Percentiles rank a stretch among this genome's conserved stretches.
These are phyloP conservation scores for Mrakia frigida DNA, from an alignment of 768 basidiomycete species.

Conservation along the genomic window DNA sequence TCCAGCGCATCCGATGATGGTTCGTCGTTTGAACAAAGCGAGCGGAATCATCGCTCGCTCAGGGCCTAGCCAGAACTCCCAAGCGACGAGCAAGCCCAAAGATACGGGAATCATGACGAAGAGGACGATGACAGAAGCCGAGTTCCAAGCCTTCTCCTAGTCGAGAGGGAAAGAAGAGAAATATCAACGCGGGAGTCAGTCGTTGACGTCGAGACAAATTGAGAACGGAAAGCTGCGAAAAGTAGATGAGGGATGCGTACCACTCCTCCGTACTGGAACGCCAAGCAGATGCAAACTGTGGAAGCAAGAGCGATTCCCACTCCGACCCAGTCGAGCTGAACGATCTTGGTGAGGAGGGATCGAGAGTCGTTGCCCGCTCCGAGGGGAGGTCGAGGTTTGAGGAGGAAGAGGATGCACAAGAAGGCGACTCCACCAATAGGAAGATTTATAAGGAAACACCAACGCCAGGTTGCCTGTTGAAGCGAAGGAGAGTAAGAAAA, in stretches of 20 bases:
- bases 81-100: conserved; percentile 12
- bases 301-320: not conserved
- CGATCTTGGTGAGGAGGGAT: conserved; percentile 3
- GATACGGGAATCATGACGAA: conserved; percentile 28
- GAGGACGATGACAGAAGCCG: conserved; percentile 20
- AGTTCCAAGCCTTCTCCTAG: conserved; percentile 16
- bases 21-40: conserved; percentile 5
- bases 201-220: no score
- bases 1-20: conserved; percentile 19
- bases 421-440: conserved; percentile 25
- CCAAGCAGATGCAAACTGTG: conserved; percentile 2
- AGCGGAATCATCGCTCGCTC: conserved; percentile 28
- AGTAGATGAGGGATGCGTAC: no score
- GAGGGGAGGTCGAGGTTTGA: conserved; percentile 17
- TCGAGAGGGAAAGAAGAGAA: not conserved
- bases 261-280: conserved; percentile 4
- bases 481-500: no score
- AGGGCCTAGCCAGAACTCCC: conserved; percentile 21
- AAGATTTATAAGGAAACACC: no score
- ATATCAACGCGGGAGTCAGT: not conserved
- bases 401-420: conserved; percentile 15
- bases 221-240: no score
- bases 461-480: no score
- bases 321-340: conserved; percentile 32
- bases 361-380: conserved; percentile 11